Percentiles rank a stretch among this genome's conserved stretches.
Evolutionary conservation across 225 moss, liverwort and hornwort species (phyloP).

Genomic region (Asterella californica): DNA sequence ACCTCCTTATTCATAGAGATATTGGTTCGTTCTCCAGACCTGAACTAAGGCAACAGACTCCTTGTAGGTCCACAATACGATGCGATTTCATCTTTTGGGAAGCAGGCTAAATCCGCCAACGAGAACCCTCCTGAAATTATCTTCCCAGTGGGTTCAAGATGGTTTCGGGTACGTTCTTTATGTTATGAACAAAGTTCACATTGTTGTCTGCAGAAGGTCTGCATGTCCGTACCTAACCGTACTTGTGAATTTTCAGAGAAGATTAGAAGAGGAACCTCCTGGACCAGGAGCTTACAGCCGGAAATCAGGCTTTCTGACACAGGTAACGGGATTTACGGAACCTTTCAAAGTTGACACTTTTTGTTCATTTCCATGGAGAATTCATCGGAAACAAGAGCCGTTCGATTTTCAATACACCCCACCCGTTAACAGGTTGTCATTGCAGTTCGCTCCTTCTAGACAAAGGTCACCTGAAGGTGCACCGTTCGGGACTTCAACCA

Average conservation of each 20-base stretch:
- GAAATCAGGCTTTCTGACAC: slow-evolving; percentile 67
- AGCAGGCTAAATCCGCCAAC: slow-evolving; percentile 42
- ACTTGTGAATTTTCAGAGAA: slow-evolving; percentile 41
- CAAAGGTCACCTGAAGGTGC: slow-evolving; percentile 72
- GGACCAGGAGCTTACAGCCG: slow-evolving; percentile 87
- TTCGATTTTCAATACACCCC: background rate
- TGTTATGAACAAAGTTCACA: background rate
- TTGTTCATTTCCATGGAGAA: background rate
- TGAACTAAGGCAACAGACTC: background rate
- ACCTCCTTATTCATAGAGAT: background rate
- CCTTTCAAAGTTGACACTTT: background rate
- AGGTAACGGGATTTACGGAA: slow-evolving; percentile 35
- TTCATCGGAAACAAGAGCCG: background rate
- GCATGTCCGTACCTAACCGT: background rate
- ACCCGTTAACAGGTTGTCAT: background rate
- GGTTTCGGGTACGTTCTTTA: slow-evolving; percentile 34
- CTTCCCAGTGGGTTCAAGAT: slow-evolving; percentile 39
- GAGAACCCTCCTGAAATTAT: slow-evolving; percentile 44
- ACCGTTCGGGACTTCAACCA: slow-evolving; percentile 70
- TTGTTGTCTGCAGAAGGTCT: background rate
- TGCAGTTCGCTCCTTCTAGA: slow-evolving; percentile 46
- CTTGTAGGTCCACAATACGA: slow-evolving; percentile 48
- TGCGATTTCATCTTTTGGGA: slow-evolving; percentile 42
- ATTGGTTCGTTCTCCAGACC: background rate
- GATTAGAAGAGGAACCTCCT: slow-evolving; percentile 54